Evolutionary conservation across 345 rosid genomes (phyloP), one percentile per base, ranked within the genome.

Genomic region (Eucalyptus leucophloia): DNA sequence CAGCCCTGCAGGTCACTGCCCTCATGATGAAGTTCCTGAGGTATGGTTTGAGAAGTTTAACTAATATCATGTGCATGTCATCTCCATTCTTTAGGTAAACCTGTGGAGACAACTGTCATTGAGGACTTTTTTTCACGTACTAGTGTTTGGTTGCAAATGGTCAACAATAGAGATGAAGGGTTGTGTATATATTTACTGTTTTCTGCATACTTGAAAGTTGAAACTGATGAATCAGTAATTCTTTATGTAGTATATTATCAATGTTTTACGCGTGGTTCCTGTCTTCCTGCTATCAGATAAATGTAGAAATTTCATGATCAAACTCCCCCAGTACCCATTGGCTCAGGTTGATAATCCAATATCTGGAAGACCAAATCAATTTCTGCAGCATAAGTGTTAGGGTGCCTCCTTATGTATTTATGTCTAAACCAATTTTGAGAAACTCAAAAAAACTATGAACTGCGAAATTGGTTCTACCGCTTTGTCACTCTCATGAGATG

Each of bases 11-110:
- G 99, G 99, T 89, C 99, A 98, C 92, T 98, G 99, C 94, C 99
- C 99, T 88, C 99, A 98, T 82, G 99, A 98, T 88, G 99, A 98
- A 96, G 98, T 98, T 91, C 98, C 99, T 21, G 99, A 98, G 99
- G 99, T 97, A 93, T 40, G 47, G 47, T 77, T 77, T 40, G 24
- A 18, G 40, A 77, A 77, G 30, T 40, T 40, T 7, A 21, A 49
- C 47, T 47, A 47, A 51, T 86, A 37, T 47, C 49, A 62, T 23
- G 83, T 24, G 49, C 60, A 69, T 12, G 85, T 23, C 85, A 40
- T 40, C 47, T 77, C 9, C 85, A 40, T 77, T 21, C 47, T 77
- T 77, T 77, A 77, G 44, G 47, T 77, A 37, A 40, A 40, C 47
- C 85, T 77, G 30, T 77, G 85, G 47, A 77, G 85, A 77, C 85